A percentile compares a stretch with the other conserved stretches of the same genome.
Conservation (phyloP, 1,284 basidiomycete species). For the Xanthoconium separans region DNA sequence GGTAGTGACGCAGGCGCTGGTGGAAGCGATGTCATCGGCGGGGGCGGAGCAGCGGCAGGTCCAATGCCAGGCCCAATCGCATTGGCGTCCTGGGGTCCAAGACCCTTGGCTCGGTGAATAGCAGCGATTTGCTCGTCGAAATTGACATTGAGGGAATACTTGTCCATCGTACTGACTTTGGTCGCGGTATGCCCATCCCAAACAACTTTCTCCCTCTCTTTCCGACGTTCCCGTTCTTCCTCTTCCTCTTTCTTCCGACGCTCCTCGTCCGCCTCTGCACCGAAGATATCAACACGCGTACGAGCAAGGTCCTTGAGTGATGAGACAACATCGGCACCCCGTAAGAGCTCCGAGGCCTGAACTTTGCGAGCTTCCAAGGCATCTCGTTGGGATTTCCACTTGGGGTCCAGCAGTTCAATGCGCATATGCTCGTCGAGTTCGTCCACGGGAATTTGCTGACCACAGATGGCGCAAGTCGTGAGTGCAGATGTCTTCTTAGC, state of each 20-base stretch:
- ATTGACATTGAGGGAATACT: slow-evolving; percentile 87
- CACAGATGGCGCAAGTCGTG: slow-evolving; percentile 91
- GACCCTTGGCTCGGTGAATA: slow-evolving; percentile 86
- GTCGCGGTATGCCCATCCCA: slow-evolving; percentile 96
- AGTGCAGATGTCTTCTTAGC: slow-evolving; percentile 71
- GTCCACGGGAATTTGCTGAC: slow-evolving; percentile 90
- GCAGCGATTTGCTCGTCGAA: slow-evolving; percentile 95
- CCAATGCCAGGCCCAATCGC: slow-evolving; percentile 84
- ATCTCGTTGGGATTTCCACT: slow-evolving; percentile 95
- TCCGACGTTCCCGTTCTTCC: slow-evolving; percentile 72
- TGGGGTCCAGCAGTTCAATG: slow-evolving; percentile 95
- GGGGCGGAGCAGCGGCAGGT: slow-evolving; percentile 67
- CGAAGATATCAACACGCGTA: slow-evolving; percentile 93
- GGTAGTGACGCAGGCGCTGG: slow-evolving; percentile 66
- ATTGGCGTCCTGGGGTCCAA: slow-evolving; percentile 75
- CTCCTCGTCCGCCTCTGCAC: slow-evolving; percentile 87
- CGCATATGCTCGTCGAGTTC: slow-evolving; percentile 98
- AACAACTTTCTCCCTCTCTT: slow-evolving; percentile 87
- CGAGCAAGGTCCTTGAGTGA: slow-evolving; percentile 89
- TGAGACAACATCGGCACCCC: slow-evolving; percentile 88
- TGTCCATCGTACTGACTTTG: slow-evolving; percentile 84
- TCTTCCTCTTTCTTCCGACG: slow-evolving; percentile 83
- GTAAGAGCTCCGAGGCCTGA: slow-evolving; percentile 85
- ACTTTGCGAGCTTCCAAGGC: slow-evolving; percentile 84
- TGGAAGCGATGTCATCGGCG: slow-evolving; percentile 56